Evolutionary conservation across 129 eudicot genomes (phyloP), one percentile per base, ranked within the genome.

Genomic region (Saussurea involucrata): DNA sequence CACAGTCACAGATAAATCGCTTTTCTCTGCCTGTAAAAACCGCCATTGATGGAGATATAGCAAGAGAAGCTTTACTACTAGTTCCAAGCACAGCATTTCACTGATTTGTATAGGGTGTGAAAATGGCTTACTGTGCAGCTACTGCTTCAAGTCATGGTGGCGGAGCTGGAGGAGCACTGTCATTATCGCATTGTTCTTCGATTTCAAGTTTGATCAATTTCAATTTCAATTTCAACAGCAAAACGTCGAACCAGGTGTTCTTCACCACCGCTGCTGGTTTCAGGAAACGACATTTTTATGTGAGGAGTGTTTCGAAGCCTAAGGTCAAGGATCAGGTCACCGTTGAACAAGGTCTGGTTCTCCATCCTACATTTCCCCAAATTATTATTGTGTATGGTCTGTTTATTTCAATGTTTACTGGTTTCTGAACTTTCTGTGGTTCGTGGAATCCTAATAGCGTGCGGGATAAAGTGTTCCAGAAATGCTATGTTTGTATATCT

Each of bases 271-370:
- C 60, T 34, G 33, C 77, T 5, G 32, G 63, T 81, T 76, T 13
- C 77, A 10, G 80, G 69, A 46, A 79, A 74, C 84, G 80, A 75
- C 49, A 69, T 78, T 49, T 88, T 82, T 57, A 28, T 74, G 80
- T 81, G 24, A 76, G 87, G 81, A 79, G 91, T 71, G 85, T 86
- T 71, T 81, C 90, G 4, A 66, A 76, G 73, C 85, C 86, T 37
- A 68, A 71, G 69, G 44, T 85, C 18, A 74, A 76, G 73, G 93
- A 81, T 61, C 80, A 80, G 73, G 73, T 85, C 75, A 67, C 85
- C 12, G 75, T 80, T n/a, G 81, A 87, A 71, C 63, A 83, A 86
- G 89, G 97, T 87, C 20, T 27, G 58, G 58, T 77, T 63, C 31
- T 55, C 25, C 13, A 4, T 13, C 18, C 71, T 55, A 15, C 66